phyloP scores from a whole-genome alignment of 2,329 filamentous ascomycete species.

The Amesomyces nigricolor region DNA sequence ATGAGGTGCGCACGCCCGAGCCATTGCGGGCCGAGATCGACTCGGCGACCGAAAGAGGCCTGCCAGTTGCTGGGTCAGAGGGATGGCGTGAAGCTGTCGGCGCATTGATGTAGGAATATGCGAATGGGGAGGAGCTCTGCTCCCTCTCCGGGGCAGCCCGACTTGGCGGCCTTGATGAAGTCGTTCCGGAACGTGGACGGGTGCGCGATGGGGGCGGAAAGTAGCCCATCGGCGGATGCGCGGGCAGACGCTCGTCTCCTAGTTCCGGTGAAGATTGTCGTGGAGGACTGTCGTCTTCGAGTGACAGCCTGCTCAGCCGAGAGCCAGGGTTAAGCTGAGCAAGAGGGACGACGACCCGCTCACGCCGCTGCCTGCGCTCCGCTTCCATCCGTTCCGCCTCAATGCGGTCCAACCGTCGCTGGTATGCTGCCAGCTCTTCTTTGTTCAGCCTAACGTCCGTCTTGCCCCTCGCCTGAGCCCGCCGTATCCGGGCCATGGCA shows the following conservation, averaged over 20 bases:
- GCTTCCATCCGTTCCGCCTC: conserved; percentile 43
- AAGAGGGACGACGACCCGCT: conserved; percentile 49
- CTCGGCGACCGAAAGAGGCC: conserved; percentile 29
- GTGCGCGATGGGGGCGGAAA: conserved; percentile 40
- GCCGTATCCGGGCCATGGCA: conserved; percentile 73
- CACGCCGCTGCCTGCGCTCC: conserved; percentile 32
- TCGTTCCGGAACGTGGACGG: conserved; percentile 40
- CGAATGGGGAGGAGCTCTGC: conserved; percentile 39
- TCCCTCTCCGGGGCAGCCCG: conserved; percentile 28
- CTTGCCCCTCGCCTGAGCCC: conserved; percentile 70
- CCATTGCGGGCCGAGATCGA: conserved; percentile 22
- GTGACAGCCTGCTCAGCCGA: conserved; percentile 31
- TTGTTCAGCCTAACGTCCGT: conserved; percentile 73
- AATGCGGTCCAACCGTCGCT: conserved; percentile 59
- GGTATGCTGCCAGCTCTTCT: conserved; percentile 74
- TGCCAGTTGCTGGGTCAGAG: conserved; percentile 37
- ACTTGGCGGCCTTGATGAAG: conserved; percentile 32
- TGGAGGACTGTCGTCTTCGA: conserved; percentile 33
- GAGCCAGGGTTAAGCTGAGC: conserved; percentile 44
- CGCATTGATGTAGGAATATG: conserved; percentile 41
- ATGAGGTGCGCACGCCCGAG: conserved; percentile 37
- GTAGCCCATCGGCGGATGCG: conserved; percentile 46
- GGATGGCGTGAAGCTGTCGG: conserved; percentile 36
- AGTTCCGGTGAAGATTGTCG: conserved; percentile 37
- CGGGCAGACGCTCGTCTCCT: conserved; percentile 29